Percentiles rank a stretch among this genome's conserved stretches.
phyloP scores from a whole-genome alignment of 2,329 filamentous ascomycete species.

The Ascocoryne sarcoides region DNA sequence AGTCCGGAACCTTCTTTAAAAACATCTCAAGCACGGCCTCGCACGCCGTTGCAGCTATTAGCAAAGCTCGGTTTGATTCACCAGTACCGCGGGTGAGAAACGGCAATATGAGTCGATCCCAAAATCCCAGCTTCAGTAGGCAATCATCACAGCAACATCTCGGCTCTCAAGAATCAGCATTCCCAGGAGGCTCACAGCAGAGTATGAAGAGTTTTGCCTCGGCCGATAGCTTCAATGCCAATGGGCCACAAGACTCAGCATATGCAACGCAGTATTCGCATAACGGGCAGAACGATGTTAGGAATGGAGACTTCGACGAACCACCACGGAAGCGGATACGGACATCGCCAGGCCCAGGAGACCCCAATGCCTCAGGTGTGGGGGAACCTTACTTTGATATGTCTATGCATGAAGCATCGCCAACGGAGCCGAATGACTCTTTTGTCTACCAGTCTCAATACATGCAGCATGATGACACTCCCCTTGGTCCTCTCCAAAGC shows the following conservation, averaged over 20 bases:
- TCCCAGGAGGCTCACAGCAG: slow-evolving; percentile 72
- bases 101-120: slow-evolving; percentile 52
- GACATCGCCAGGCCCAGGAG: slow-evolving; percentile 45
- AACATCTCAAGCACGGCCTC: slow-evolving; percentile 92
- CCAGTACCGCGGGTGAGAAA: slow-evolving; percentile 59
- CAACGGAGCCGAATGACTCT: slow-evolving; percentile 73
- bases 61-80: slow-evolving; percentile 89
- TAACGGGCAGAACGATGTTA: slow-evolving; percentile 27
- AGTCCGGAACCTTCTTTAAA: slow-evolving; percentile 87
- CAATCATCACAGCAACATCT: slow-evolving; percentile 62
- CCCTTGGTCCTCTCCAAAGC: slow-evolving; percentile 56
- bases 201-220: slow-evolving; percentile 65
- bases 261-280: slow-evolving; percentile 51
- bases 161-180: slow-evolving; percentile 52
- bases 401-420: slow-evolving; percentile 55
- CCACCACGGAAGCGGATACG: slow-evolving; percentile 73
- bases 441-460: slow-evolving; percentile 51
- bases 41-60: slow-evolving; percentile 90
- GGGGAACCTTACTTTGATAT: slow-evolving; percentile 37
- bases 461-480: slow-evolving; percentile 40
- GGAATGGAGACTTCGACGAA: slow-evolving; percentile 52
- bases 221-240: slow-evolving; percentile 61
- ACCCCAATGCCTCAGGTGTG: slow-evolving; percentile 27
- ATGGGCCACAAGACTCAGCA: slow-evolving; percentile 49
- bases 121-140: slow-evolving; percentile 53